These are phyloP conservation scores for Jatropha multifida DNA, from an alignment of 441 rosid genomes.

Conservation along the genomic window DNA sequence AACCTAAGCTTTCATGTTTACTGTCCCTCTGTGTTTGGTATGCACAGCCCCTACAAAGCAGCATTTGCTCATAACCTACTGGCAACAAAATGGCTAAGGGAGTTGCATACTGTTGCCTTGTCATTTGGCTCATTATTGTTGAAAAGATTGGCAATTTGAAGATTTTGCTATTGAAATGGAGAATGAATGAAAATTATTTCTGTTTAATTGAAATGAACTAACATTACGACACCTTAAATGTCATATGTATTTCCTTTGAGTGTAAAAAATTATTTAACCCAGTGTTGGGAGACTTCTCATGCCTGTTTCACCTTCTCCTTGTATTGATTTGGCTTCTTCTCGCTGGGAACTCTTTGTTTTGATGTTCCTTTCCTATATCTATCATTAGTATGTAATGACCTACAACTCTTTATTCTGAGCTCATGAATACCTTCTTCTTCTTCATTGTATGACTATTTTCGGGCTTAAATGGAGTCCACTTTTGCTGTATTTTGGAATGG, in stretches of 20 bases:
- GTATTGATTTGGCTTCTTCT: neutral
- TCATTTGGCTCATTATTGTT: constrained; percentile 8
- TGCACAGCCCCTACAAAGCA: neutral
- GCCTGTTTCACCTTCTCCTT: neutral
- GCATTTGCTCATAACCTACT: neutral
- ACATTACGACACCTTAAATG: neutral
- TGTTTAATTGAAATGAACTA: neutral
- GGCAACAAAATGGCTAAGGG: neutral
- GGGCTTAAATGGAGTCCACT: neutral
- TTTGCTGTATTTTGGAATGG: neutral
- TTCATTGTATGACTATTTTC: neutral
- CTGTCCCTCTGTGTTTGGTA: neutral
- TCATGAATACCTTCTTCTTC: neutral
- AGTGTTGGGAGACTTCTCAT: neutral
- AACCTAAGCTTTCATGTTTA: neutral
- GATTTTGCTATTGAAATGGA: neutral
- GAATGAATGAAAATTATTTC: neutral
- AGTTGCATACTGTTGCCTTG: neutral
- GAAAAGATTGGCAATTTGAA: neutral
- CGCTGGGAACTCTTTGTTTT: neutral
- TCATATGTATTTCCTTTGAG: neutral
- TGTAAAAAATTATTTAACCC: neutral
- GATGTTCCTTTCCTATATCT: neutral
- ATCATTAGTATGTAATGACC: neutral
- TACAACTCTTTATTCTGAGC: neutral